Conservation (phyloP, 2,329 filamentous ascomycete species). For the Metarhizium humberi region DNA sequence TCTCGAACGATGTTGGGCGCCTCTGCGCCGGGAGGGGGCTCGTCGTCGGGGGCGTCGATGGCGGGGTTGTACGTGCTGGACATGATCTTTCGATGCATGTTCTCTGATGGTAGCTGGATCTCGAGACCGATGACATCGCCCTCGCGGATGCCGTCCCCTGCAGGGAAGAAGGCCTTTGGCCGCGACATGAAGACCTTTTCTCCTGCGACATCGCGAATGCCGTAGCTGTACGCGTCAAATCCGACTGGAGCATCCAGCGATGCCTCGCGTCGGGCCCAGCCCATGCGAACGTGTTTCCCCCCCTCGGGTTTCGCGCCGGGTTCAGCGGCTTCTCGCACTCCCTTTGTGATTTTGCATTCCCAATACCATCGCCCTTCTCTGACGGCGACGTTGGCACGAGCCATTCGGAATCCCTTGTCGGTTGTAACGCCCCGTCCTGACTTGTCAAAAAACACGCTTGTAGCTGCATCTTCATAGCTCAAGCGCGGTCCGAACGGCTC, state of each 20-base stretch:
- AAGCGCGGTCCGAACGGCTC: slow-evolving; percentile 76
- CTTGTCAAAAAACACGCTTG: slow-evolving; percentile 73
- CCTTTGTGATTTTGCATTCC: slow-evolving; percentile 82
- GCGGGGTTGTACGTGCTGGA: slow-evolving; percentile 81
- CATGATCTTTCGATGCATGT: slow-evolving; percentile 80
- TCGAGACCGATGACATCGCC: slow-evolving; percentile 93
- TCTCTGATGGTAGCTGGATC: slow-evolving; percentile 79
- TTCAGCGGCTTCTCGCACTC: slow-evolving; percentile 40
- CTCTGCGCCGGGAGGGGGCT: slow-evolving; percentile 42
- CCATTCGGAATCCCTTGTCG: slow-evolving; percentile 86
- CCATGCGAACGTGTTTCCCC: slow-evolving; percentile 66
- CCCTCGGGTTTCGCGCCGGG: slow-evolving; percentile 35
- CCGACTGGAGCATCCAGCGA: slow-evolving; percentile 76
- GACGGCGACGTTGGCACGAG: slow-evolving; percentile 81
- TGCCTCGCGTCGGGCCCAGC: slow-evolving; percentile 75
- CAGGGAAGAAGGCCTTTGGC: slow-evolving; percentile 79
- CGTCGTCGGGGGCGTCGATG: slow-evolving; percentile 58
- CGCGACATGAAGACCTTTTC: slow-evolving; percentile 91
- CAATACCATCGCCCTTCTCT: slow-evolving; percentile 89
- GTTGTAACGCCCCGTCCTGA: slow-evolving; percentile 73
- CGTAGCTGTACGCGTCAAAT: slow-evolving; percentile 90
- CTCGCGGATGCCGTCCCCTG: slow-evolving; percentile 70
- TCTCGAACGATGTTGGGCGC: slow-evolving; percentile 83
- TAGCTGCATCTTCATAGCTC: slow-evolving; percentile 85
- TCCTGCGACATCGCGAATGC: slow-evolving; percentile 78